phyloP scores from a whole-genome alignment of 192 early-diverging fungal species.

The Podila epigama region DNA sequence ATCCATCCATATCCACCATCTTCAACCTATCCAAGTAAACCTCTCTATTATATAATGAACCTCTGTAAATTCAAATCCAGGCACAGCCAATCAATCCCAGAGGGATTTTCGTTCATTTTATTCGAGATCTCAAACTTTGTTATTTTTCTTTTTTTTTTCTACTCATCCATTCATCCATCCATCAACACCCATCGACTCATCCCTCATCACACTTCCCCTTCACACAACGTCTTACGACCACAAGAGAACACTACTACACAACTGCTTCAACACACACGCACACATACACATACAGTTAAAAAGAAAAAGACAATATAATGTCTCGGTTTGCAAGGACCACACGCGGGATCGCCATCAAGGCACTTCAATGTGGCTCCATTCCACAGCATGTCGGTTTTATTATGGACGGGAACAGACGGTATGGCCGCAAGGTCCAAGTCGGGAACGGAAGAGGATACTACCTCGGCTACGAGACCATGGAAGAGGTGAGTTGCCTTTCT shows the following conservation, averaged over 20 bases:
- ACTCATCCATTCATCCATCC: too few relatives aligned
- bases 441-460: constrained; percentile 76
- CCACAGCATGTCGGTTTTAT: constrained; percentile 95
- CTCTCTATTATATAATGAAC: too few relatives aligned
- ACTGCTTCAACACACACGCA: not conserved
- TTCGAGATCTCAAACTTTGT: too few relatives aligned
- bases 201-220: not conserved
- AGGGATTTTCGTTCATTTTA: too few relatives aligned
- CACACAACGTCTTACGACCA: not conserved
- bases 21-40: too few relatives aligned
- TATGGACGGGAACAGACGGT: constrained; percentile 98
- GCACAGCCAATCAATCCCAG: too few relatives aligned
- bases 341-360: constrained; percentile 29
- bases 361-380: constrained; percentile 73
- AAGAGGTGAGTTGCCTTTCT: constrained; percentile 76
- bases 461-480: constrained; percentile 78
- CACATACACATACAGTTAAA: not conserved
- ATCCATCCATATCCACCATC: too few relatives aligned
- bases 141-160: too few relatives aligned
- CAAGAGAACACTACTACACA: not conserved
- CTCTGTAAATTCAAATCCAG: too few relatives aligned
- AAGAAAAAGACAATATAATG: not conserved
- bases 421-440: constrained; percentile 69
- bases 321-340: not conserved
- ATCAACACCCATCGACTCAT: too few relatives aligned